Base-by-base conservation (phyloP, 2,329 filamentous ascomycete species). In the Xylariaceae sp. region DNA sequence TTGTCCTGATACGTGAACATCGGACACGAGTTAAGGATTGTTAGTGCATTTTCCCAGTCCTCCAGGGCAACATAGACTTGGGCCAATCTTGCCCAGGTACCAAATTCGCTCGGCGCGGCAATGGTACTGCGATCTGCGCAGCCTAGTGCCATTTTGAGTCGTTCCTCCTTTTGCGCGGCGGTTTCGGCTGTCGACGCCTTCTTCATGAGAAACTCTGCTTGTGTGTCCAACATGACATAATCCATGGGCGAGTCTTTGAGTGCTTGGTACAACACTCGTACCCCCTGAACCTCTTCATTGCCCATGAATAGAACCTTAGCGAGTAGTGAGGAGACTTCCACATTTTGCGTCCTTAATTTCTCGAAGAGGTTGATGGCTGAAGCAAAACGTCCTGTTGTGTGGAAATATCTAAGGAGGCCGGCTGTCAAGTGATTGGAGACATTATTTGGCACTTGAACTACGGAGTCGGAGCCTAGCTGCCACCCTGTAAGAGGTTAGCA, bases 1-100 rank as follows among this genome's bases (percentile, higher is more conserved):
- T 97, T 98, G 75, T 99, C 95, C 74, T 98, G 95, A 74, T 99
- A 98, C 6, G 95, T 99, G 74, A 99, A 99, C 95, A 99, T 99
- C 7, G 95, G 95, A 73, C 95, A 99, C 18, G 95, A 99, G 76
- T 99, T 99, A 50, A 99, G 82, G 3, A 95, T 98, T 4, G 96
- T 87, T 20, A 99, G 82, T 0, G 95, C 95, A 65, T 98, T 86
- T 70, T 98, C 95, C 92, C 95, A 99, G 70, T 96, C 91, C 72
- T 99, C 95, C 75, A 96, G 85, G 48, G 89, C 85, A 52, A 98
- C 90, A 66, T 99, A 99, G 29, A 98, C 89, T 71, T 98, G 91
- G 2, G 93, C 93, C 61, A 99, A 76, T 54, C 93, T 84, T 54
- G 95, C 93, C 95, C 95, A 99, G 0, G 95, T 98, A 51, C 91